A percentile compares a stretch with the other conserved stretches of the same genome.
These are phyloP conservation scores for Mycena floridula DNA, from an alignment of 768 basidiomycete species.

Conservation along the genomic window DNA sequence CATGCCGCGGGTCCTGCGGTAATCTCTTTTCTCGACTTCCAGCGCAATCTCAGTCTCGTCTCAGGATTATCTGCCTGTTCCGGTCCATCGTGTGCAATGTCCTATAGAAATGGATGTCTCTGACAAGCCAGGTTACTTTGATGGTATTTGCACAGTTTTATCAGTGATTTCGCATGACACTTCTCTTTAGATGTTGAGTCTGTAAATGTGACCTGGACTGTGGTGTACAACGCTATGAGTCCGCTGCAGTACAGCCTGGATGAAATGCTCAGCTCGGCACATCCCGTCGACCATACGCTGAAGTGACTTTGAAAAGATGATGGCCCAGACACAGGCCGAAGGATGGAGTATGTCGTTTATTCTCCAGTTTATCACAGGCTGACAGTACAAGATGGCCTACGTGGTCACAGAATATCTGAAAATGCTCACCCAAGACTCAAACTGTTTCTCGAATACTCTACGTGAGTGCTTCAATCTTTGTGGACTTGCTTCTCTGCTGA, in stretches of 20 bases:
- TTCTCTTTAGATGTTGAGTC: too few relatives aligned
- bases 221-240: not conserved
- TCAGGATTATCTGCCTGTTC: slow-evolving; percentile 3
- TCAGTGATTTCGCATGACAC: too few relatives aligned
- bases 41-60: not conserved
- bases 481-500: not conserved
- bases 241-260: not conserved
- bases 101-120: too few relatives aligned
- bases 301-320: not conserved
- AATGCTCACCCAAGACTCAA: slow-evolving; percentile 1
- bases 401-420: not conserved
- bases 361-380: not conserved
- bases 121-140: too few relatives aligned
- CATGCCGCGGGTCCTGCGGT: slow-evolving; percentile 3
- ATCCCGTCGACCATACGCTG: not conserved
- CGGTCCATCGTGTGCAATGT: too few relatives aligned
- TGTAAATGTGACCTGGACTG: slow-evolving; percentile 1
- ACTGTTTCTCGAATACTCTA: not conserved
- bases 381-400: not conserved
- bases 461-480: not conserved
- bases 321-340: not conserved
- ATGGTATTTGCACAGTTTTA: too few relatives aligned
- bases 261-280: not conserved
- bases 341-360: slow-evolving; percentile 3
- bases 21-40: not conserved